phyloP scores from a whole-genome alignment of 345 rosid species.

The Gossypium thurberi region DNA sequence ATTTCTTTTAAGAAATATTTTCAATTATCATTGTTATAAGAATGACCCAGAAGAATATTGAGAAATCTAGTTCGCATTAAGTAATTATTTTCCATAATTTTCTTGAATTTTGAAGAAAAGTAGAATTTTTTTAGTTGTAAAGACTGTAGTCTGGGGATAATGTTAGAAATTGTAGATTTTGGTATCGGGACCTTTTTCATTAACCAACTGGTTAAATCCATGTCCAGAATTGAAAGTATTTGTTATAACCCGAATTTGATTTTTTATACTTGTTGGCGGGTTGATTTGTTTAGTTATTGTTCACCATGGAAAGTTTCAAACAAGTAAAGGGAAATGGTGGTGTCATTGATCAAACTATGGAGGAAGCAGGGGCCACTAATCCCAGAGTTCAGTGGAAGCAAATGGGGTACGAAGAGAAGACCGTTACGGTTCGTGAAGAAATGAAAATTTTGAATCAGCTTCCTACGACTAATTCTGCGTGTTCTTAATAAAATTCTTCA shows the following conservation, averaged over 20 bases:
- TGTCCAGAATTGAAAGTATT: neutral
- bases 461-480: conserved; percentile 58
- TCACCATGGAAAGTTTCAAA: neutral
- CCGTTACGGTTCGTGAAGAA: conserved; percentile 43
- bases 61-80: neutral
- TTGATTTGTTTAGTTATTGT: neutral
- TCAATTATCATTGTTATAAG: neutral
- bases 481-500: conserved; percentile 67
- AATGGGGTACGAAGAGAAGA: conserved; percentile 49
- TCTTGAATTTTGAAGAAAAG: neutral
- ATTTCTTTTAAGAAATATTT: neutral
- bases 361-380: conserved; percentile 14
- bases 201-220: neutral
- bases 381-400: conserved; percentile 29
- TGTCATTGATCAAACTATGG: conserved; percentile 19
- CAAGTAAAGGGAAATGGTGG: neutral
- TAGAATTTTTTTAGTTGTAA: too few relatives aligned
- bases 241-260: neutral
- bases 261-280: neutral
- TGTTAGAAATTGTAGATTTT: too few relatives aligned
- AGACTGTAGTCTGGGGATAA: too few relatives aligned
- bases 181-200: too few relatives aligned
- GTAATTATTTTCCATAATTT: neutral
- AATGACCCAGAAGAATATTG: neutral
- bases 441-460: conserved; percentile 49